Evolutionary conservation across 1,139 yeast species (phyloP), one percentile per base, ranked within the genome.

Genomic region (Geotrichum phurueaensis): DNA sequence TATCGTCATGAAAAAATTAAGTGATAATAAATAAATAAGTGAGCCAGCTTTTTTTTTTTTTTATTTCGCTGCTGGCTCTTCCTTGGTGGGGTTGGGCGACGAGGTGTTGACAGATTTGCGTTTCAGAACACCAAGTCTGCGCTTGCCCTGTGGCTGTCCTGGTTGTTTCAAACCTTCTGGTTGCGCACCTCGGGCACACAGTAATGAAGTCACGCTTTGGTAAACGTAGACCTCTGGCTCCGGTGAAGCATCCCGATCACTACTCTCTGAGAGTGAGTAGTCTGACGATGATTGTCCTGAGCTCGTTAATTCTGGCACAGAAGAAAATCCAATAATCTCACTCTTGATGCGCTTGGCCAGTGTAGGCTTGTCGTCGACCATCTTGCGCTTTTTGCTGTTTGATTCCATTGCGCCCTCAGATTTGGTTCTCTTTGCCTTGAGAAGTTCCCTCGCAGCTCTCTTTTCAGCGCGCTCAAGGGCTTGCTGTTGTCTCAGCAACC

Each of bases 401-500:
- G 49, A 22, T 39, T n/a, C 18, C 47, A 39, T 43, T n/a, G 53
- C 12, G 13, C 57, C 56, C 48, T 59, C 61, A 22, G 61, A 59
- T 15, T 33, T 22, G 2, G 59, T 59, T 22, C 61, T 43, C 10
- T 43, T 22, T 1, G 61, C 61, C 25, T 60, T 57, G 15, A 56
- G 23, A 31, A 47, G 48, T 3, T 49, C 43, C 4, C 49, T n/a
- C 3, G 25, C n/a, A 27, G 27, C 51, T 54, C 49, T 29, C 51
- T 50, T 39, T 45, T 49, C 58, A 22, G 58, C 59, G 43, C 51
- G 51, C 39, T 60, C 61, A 18, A 48, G 33, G 23, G 63, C 55
- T 43, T 58, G 56, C 45, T 65, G 45, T 49, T 63, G 63, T n/a
- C 59, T 60, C 1, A 58, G 49, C 29, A 47, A 54, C 22, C 22